Base-by-base conservation (phyloP, 2,329 filamentous ascomycete genomes). In the Ustilaginoidea virens region DNA sequence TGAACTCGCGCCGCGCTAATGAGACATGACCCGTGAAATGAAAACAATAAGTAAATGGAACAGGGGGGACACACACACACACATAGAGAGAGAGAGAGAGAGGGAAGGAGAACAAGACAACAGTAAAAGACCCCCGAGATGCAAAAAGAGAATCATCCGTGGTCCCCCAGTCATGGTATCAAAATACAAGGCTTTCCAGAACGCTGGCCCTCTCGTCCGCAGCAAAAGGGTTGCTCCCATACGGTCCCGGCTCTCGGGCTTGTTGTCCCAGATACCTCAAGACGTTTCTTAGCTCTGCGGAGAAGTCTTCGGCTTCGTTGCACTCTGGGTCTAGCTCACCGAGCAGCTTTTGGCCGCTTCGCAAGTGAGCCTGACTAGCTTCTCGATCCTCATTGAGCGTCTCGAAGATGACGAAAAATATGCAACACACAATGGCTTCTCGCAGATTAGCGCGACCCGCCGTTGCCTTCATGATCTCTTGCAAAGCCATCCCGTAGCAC, bases 331-430 rank as follows among this genome's bases (percentile, higher is more conserved):
- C n/a, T n/a, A 56, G 45, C 29, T 53, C 51, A 22, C 49, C 44
- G 12, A 55, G 39, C 35, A 59, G 49, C 32, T 40, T 43, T 31
- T 53, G 46, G 1, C 55, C 55, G 30, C 48, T 50, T 26, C 40
- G 44, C 26, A 56, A 41, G 34, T 58, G 55, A 6, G 44, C 37
- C 10, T 53, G 40, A 1, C 53, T 53, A 1, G 46, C 47, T 13
- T 40, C 38, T 7, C 39, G 37, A 33, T 56, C 54, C 14, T 48
- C 50, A 33, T 58, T 52, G 22, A 55, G 31, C 2, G 45, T 42
- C 30, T 56, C 52, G 29, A 56, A 55, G 29, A 52, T 44, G 30
- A 49, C 44, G 36, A 56, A 55, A 23, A 56, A 45, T 27, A 56
- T 41, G 30, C 46, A 54, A 31, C 50, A 49, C 3, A 55, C 28